phyloP scores from a whole-genome alignment of 306 rosid genomes.

The Astragalus glycyphyllos region DNA sequence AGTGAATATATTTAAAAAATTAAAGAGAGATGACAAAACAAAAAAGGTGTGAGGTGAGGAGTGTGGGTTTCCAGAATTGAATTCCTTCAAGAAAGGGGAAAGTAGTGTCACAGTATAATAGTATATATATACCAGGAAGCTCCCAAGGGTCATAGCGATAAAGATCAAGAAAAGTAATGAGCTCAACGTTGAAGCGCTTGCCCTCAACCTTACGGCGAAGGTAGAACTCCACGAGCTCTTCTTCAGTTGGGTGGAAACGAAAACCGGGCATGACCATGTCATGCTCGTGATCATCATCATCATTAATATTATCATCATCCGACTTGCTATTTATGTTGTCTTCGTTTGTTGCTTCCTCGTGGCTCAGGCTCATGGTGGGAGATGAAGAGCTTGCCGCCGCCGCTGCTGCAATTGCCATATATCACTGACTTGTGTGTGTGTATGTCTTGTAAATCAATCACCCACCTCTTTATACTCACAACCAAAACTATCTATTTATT shows the following conservation, averaged over 20 bases:
- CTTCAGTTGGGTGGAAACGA: slow-evolving; percentile 98
- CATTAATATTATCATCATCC: not conserved
- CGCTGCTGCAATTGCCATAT: slow-evolving; percentile 61
- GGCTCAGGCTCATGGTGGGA: slow-evolving; percentile 53
- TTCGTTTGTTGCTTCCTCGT: slow-evolving; percentile 49
- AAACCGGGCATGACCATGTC: slow-evolving; percentile 99
- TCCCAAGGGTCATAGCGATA: slow-evolving; percentile 99
- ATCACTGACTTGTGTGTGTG: not conserved
- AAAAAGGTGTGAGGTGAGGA: not conserved
- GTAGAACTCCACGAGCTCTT: slow-evolving; percentile 97
- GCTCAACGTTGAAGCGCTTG: slow-evolving; percentile 97
- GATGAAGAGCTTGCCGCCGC: slow-evolving; percentile 46
- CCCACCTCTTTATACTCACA: slow-evolving; percentile 39
- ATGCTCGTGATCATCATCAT: slow-evolving; percentile 72
- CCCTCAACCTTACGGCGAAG: slow-evolving; percentile 99
- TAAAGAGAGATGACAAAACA: slow-evolving; percentile 5
- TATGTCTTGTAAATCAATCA: not conserved
- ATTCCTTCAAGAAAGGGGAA: slow-evolving; percentile 51
- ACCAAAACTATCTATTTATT: no score
- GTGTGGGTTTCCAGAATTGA: slow-evolving; percentile 2
- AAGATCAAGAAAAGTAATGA: slow-evolving; percentile 97
- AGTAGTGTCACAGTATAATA: not conserved
- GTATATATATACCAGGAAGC: slow-evolving; percentile 75
- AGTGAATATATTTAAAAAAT: not conserved
- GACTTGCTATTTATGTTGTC: not conserved